phyloP scores from a whole-genome alignment of 176 grass and related monocot species.

The Cenchrus americanus region DNA sequence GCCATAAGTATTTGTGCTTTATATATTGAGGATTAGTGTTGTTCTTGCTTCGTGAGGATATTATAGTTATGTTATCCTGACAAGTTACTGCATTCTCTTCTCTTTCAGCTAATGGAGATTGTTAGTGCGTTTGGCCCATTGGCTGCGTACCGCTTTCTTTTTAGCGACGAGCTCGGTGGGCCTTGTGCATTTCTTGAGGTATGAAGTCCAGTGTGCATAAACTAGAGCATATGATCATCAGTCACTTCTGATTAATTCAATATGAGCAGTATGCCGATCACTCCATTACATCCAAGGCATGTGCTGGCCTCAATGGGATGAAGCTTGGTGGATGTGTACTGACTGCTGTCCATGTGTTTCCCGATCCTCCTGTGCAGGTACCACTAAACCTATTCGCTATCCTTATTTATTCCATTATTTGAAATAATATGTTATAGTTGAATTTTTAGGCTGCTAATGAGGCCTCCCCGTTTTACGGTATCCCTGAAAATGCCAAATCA shows the following conservation, averaged over 20 bases:
- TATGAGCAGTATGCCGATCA: conserved; percentile 75
- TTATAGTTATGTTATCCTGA: conserved; percentile 26
- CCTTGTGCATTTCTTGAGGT: conserved; percentile 95
- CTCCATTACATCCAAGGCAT: conserved; percentile 81
- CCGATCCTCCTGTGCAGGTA: conserved; percentile 59
- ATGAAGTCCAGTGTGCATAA: conserved; percentile 33
- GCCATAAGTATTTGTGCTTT: conserved; percentile 28
- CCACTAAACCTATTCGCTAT: conserved; percentile 32
- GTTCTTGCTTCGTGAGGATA: conserved; percentile 23
- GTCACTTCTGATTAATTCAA: conserved; percentile 43
- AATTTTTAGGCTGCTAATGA: conserved; percentile 53
- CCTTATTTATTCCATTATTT: conserved; percentile 38
- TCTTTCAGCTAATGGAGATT: conserved; percentile 94
- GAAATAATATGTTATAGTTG: conserved; percentile 25
- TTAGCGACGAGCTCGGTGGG: conserved; percentile 66
- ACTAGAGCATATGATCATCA: conserved; percentile 28
- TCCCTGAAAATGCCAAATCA: conserved; percentile 71
- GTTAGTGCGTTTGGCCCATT: conserved; percentile 79
- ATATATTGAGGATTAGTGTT: conserved; percentile 18
- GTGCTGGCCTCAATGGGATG: conserved; percentile 95
- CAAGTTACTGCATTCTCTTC: conserved; percentile 27
- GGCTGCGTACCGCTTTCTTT: conserved; percentile 69
- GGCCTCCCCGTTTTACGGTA: conserved; percentile 67
- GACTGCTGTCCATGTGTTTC: conserved; percentile 70
- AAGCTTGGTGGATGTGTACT: conserved; percentile 73